Evolutionary conservation across 805 yeast genomes (phyloP).

Genomic region (Myxozyma kluyveri): DNA sequence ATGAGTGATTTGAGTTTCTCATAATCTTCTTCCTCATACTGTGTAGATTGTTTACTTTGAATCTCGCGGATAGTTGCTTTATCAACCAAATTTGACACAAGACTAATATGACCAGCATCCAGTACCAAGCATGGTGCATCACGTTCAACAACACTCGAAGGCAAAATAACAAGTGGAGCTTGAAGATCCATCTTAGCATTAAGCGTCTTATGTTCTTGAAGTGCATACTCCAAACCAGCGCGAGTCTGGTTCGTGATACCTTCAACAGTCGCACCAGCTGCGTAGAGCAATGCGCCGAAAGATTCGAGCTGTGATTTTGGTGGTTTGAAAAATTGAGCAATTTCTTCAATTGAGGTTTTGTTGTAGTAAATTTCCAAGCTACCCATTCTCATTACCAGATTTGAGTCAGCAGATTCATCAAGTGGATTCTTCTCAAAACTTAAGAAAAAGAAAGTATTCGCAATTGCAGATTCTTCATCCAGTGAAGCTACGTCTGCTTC

Average conservation of each 20-base stretch:
- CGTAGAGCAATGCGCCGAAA: conserved; percentile 83
- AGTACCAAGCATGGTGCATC: conserved; percentile 84
- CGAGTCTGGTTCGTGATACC: conserved; percentile 87
- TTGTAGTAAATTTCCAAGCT: conserved; percentile 91
- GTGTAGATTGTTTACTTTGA: conserved; percentile 53
- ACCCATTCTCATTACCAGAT: conserved; percentile 65
- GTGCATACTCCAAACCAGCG: conserved; percentile 86
- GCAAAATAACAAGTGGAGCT: conserved; percentile 87
- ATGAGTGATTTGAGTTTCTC: conserved; percentile 67
- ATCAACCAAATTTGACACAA: conserved; percentile 75
- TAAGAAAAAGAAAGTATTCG: conserved; percentile 70
- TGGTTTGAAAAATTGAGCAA: conserved; percentile 76
- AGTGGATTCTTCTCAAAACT: conserved; percentile 84
- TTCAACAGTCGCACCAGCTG: conserved; percentile 92
- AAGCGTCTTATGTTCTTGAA: conserved; percentile 90
- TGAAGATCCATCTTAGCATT: conserved; percentile 84
- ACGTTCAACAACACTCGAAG: conserved; percentile 74
- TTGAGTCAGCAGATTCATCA: conserved; percentile 79
- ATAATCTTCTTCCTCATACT: conserved; percentile 69
- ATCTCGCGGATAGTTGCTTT: conserved; percentile 65
- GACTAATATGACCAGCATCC: conserved; percentile 93
- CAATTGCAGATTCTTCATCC: conserved; percentile 2
- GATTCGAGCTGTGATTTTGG: conserved; percentile 84
- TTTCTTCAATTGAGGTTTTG: conserved; percentile 73
- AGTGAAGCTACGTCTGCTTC: conserved; percentile 16